These are phyloP conservation scores for Spirogloea muscicola DNA, from an alignment of 139 green algal species.

Conservation along the genomic window DNA sequence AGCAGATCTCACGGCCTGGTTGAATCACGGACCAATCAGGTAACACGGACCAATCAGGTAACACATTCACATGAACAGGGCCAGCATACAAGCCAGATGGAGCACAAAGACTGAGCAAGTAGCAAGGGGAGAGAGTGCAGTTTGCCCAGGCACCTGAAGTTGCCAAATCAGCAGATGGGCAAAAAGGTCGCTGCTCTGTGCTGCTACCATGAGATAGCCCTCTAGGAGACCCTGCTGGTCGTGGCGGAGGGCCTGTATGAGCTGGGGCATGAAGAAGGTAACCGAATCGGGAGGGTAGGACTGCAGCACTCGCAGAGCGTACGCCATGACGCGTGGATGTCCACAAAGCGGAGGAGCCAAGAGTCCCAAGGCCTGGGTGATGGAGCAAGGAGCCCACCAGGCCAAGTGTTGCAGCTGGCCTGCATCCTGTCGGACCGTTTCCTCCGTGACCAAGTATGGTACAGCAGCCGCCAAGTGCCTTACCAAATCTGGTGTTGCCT, in stretches of 20 bases:
- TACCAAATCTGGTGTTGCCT: background rate
- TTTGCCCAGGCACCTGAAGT: constrained; percentile 71
- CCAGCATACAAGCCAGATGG: no score
- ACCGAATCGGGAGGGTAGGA: constrained; percentile 37
- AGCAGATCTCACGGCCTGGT: no score
- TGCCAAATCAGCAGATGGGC: constrained; percentile 82
- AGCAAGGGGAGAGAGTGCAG: no score
- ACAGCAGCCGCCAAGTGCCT: constrained; percentile 30
- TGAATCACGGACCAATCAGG: no score
- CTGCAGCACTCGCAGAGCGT: constrained; percentile 41
- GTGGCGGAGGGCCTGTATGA: constrained; percentile 73
- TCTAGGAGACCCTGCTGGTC: constrained; percentile 59
- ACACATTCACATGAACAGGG: no score
- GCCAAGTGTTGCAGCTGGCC: constrained; percentile 15
- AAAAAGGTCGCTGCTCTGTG: constrained; percentile 68
- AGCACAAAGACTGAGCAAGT: no score
- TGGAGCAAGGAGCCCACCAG: constrained; percentile 49
- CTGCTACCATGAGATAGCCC: constrained; percentile 66
- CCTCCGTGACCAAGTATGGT: constrained; percentile 32
- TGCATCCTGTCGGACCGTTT: constrained; percentile 13
- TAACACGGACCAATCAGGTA: no score
- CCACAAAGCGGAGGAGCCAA: constrained; percentile 26
- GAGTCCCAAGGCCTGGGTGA: constrained; percentile 32
- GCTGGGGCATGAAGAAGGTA: constrained; percentile 80
- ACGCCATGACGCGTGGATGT: constrained; percentile 44